Base-by-base conservation (phyloP, 768 basidiomycete genomes). In the Naematelia aurantialba region DNA sequence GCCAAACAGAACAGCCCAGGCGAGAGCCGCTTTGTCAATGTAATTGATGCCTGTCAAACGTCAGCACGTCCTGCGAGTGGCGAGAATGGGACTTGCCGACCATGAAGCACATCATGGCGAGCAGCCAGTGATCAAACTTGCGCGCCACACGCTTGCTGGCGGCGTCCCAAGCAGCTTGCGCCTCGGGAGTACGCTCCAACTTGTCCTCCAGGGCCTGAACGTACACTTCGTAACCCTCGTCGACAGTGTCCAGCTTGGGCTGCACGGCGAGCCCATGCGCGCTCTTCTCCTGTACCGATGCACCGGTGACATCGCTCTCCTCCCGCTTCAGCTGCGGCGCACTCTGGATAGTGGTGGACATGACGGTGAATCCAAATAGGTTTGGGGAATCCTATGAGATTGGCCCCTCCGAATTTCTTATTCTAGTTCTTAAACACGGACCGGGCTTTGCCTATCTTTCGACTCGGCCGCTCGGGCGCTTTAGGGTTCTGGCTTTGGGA, bases 11-110 rank as follows among this genome's bases (percentile, higher is more conserved):
- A 74, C 73, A 8, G 75, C 77, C 57, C 74, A 75, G 55, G 71
- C 72, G 19, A 79, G 66, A 30, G 77, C 75, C 0, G 76, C 74
- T 67, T 78, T 78, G 50, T 78, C 77, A 47, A 77, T 39, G 17
- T 39, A 44, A 25, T 46, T 48, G 2, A 48, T 21, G 21, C 46
- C 46, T 48, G 46, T 21, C 46, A 48, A 1, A 21, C 11, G 46
- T 48, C 46, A 48, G 11, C 5, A 25, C 2, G 14, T 44, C 14
- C 5, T 39, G 17, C 34, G 34, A 48, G 46, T 21, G 11, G 13
- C 22, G 42, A 48, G 2, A 21, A 1, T 48, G 5, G 17, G 34
- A 58, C 61, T 49, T 45, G 58, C 61, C 61, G 27, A 62, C 56
- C 5, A 58, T 42, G 45, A 53, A 58, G 48, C 61, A 62, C 61